Evolutionary conservation across 2,329 filamentous ascomycete genomes (phyloP), one percentile per base, ranked within the genome.

Genomic region (Dactylellina haptotyla): DNA sequence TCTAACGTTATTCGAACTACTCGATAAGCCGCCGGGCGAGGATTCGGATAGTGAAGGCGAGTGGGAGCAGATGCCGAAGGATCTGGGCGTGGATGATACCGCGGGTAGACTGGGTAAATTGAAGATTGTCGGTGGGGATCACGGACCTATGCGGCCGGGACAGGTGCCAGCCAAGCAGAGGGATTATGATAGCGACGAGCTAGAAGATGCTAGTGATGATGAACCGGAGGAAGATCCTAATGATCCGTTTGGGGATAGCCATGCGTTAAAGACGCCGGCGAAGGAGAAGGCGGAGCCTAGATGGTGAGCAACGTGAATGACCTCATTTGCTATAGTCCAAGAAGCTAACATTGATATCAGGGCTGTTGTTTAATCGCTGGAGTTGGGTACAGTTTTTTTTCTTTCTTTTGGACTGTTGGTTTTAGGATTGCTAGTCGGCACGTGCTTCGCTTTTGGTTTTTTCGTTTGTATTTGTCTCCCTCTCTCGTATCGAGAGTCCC

Each of bases 1-100:
- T 1, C 85, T 99, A 66, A 97, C 96, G 87, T 91, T 93, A 0
- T 99, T 93, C 79, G 94, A 98, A 81, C 91, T 97, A 77, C 87
- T 98, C 75, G 94, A 99, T 79, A 88, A 89, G 73, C 93, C 91
- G 51, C 90, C 94, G 75, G 90, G 92, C 76, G 88, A 88, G 4
- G 88, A 90, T 79, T 89, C 87, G 76, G 88, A 90, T 80, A 89
- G 87, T 1, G 88, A 90, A 66, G 88, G 61, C 3, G 69, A 73
- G 16, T 73, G 90, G 78, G 87, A 89, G 80, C 87, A 88, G 34
- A 86, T 88, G 77, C 90, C 89, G 77, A 83, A 86, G 76, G 87
- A 87, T 88, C 83, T 78, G 82, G 80, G 75, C 4, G 14, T 75
- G 69, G 20, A 77, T 76, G 18, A 76, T 58, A 14, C 78, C 62